These are phyloP conservation scores for Fusarium anguioides DNA, from an alignment of 2,329 filamentous ascomycete genomes.

Conservation along the genomic window DNA sequence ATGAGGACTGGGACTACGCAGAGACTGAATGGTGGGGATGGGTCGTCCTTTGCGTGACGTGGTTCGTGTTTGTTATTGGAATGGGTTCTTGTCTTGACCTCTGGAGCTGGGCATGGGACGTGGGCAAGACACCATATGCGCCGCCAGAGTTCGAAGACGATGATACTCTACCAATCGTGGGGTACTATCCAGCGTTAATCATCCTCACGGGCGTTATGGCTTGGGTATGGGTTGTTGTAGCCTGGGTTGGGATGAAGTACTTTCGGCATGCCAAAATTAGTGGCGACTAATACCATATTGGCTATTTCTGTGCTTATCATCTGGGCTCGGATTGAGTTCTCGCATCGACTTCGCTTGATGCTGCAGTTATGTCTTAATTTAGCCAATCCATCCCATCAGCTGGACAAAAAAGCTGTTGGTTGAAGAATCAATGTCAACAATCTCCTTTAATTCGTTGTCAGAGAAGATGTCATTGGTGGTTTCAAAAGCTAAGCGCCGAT, in stretches of 20 bases:
- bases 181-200: slow-evolving; percentile 95
- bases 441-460: slow-evolving; percentile 14
- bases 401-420: slow-evolving; percentile 12
- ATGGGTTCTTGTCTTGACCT: slow-evolving; percentile 96
- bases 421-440: slow-evolving; percentile 9
- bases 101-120: slow-evolving; percentile 99
- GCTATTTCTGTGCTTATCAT: neutral
- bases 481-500: slow-evolving; percentile 32
- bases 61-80: slow-evolving; percentile 94
- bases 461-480: slow-evolving; percentile 11
- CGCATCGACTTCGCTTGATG: neutral
- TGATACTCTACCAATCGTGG: slow-evolving; percentile 91
- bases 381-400: slow-evolving; percentile 8
- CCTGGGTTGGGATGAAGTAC: slow-evolving; percentile 99
- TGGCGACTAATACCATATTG: slow-evolving; percentile 64
- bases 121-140: slow-evolving; percentile 94
- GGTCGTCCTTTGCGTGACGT: slow-evolving; percentile 89
- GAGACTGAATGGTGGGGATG: slow-evolving; percentile 99
- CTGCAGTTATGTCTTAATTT: slow-evolving; percentile 2
- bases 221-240: slow-evolving; percentile 98
- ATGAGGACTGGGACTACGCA: slow-evolving; percentile 84
- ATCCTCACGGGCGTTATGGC: slow-evolving; percentile 96
- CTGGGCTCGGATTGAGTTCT: slow-evolving; percentile 12
- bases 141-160: slow-evolving; percentile 96
- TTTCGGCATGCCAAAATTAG: slow-evolving; percentile 96